Conservation (phyloP, 495 filamentous ascomycete species). For the Penicillium antarcticum region DNA sequence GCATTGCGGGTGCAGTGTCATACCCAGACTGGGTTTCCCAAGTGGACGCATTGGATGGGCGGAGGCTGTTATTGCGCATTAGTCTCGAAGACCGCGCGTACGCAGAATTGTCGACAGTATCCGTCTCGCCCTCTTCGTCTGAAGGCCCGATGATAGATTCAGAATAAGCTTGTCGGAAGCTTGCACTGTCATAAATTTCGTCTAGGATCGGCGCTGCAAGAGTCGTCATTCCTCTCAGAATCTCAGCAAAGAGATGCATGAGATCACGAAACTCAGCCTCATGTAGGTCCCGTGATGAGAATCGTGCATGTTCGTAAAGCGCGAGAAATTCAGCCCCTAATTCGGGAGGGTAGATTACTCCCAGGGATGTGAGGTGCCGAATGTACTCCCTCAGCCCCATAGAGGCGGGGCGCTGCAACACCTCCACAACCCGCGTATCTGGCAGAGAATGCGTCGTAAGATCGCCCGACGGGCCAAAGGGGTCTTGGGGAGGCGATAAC, state of each 20-base stretch:
- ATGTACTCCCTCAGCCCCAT: conserved; percentile 86
- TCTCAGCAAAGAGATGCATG: conserved; percentile 83
- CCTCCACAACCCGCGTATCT: conserved; percentile 61
- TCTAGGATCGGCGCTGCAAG: conserved; percentile 50
- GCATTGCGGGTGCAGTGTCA: conserved; percentile 28
- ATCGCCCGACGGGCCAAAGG: conserved; percentile 30
- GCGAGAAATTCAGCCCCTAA: conserved; percentile 62
- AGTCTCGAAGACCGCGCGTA: conserved; percentile 17
- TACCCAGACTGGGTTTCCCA: conserved; percentile 31
- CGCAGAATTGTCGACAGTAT: conserved; percentile 30
- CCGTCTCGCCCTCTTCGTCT: conserved; percentile 47
- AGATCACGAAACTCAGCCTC: conserved; percentile 73
- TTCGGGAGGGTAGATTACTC: conserved; percentile 57
- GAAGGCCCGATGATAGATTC: conserved; percentile 43
- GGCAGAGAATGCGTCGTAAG: conserved; percentile 32
- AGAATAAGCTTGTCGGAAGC: conserved; percentile 25
- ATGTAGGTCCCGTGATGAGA: conserved; percentile 57
- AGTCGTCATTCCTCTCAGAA: conserved; percentile 71
- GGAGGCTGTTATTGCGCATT: conserved; percentile 30
- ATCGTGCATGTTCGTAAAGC: conserved; percentile 80
- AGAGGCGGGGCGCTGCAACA: conserved; percentile 64
- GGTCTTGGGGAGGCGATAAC: conserved; percentile 16
- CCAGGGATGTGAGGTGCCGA: conserved; percentile 60
- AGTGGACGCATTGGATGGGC: conserved; percentile 29
- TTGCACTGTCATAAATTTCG: conserved; percentile 31